phyloP scores from a whole-genome alignment of 2,329 filamentous ascomycete species.

The Trichoderma afroharzianum region DNA sequence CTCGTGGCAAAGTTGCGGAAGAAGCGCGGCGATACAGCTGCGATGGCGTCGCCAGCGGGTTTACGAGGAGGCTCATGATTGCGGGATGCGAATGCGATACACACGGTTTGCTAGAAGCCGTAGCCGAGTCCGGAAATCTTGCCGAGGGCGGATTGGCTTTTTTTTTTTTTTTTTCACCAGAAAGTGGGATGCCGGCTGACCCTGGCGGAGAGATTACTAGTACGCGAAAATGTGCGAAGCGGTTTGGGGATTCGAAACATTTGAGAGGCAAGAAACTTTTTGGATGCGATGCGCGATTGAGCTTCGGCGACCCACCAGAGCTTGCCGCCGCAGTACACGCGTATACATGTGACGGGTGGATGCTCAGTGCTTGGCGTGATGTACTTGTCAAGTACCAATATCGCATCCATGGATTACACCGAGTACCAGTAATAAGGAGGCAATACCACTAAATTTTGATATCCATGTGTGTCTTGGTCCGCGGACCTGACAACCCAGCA shows the following conservation, averaged over 20 bases:
- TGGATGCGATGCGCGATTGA: neutral
- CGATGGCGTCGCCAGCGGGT: conserved; percentile 67
- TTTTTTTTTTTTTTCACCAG: neutral
- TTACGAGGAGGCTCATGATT: conserved; percentile 61
- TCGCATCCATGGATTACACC: neutral
- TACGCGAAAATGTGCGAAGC: neutral
- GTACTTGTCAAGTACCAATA: neutral
- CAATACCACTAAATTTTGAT: neutral
- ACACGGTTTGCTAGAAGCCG: neutral
- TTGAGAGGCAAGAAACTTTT: conserved; percentile 12
- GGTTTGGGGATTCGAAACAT: neutral
- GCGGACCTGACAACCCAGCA: neutral
- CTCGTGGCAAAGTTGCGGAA: conserved; percentile 57
- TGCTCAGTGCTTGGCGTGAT: no score
- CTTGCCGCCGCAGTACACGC: neutral
- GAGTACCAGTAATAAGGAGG: neutral
- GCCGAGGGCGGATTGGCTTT: neutral
- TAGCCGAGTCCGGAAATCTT: neutral
- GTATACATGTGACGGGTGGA: neutral
- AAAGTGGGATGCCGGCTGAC: neutral
- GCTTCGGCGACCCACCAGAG: conserved; percentile 4
- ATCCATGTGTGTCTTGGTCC: neutral
- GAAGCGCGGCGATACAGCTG: conserved; percentile 60
- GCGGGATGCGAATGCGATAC: neutral
- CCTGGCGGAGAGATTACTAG: neutral